A percentile compares a stretch with the other conserved stretches of the same genome.
These are phyloP conservation scores for Xanthoparmelia taractica DNA, from an alignment of 495 filamentous ascomycete genomes.

Conservation along the genomic window DNA sequence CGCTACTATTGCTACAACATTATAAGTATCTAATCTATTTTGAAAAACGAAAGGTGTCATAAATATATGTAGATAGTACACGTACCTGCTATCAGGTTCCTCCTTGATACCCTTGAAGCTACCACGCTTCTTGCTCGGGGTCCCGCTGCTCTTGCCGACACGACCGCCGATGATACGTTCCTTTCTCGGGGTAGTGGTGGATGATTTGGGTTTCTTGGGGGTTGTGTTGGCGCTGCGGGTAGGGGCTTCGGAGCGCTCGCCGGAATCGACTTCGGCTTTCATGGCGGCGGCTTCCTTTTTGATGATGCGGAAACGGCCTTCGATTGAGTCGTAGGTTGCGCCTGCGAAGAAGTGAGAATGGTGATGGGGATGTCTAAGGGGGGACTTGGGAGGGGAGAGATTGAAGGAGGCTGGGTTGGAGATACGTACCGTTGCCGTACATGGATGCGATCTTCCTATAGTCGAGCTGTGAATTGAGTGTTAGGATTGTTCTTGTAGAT, in stretches of 20 bases:
- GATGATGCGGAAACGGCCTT: conserved; percentile 34
- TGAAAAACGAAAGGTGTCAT: no score
- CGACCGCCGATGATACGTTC: conserved; percentile 1
- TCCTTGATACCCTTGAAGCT: conserved; percentile 8
- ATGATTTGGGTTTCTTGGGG: conserved; percentile 12
- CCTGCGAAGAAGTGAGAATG: conserved; percentile 16
- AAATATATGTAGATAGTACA: no score
- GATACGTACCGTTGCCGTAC: conserved; percentile 25
- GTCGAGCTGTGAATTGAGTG: conserved; percentile 18
- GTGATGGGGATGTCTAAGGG: neutral
- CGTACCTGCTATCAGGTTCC: neutral
- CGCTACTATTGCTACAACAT: neutral
- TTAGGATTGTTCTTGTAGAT: neutral
- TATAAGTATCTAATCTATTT: no score
- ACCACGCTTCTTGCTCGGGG: neutral
- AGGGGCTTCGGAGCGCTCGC: conserved; percentile 21
- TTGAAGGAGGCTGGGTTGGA: no score
- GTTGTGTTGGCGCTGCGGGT: conserved; percentile 8
- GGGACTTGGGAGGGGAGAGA: neutral
- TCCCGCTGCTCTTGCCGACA: neutral
- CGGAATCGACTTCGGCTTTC: conserved; percentile 26
- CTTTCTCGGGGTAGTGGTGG: neutral
- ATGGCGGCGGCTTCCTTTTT: conserved; percentile 28
- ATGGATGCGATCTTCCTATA: conserved; percentile 27
- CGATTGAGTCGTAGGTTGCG: conserved; percentile 38